Base-by-base conservation (phyloP, 192 early-diverging fungal genomes). In the Dimargaris cristalligena region DNA sequence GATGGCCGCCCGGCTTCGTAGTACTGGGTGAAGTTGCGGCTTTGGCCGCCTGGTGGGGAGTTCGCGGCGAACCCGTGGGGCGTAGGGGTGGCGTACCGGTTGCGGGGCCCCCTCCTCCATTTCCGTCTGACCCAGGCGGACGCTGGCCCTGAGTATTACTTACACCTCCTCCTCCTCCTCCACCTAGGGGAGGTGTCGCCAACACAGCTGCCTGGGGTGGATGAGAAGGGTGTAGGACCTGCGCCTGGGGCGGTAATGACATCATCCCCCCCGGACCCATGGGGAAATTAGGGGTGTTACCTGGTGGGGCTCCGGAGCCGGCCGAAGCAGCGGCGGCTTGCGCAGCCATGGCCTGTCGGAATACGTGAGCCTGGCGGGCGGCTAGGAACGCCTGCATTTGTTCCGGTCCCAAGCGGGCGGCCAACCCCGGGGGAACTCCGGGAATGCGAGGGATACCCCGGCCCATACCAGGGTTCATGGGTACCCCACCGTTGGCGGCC, bases 361-460 rank as follows among this genome's bases (percentile, higher is more conserved):
- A n/a, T 3, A 35, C 10, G 22, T 35, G 34, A 4, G 30, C 33
- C 55, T 57, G 55, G 35, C 55, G 55, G 4, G 30, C n/a, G 55
- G 26, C n/a, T 34, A 57, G 18, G 22, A 57, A 1, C 33, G 32
- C 32, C 16, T 35, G 55, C 4, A 57, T 25, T 34, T 57, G 55
- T n/a, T 57, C 55, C 18, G 55, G 55, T 23, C 34, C 38, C 10
- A 57, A n/a, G 10, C 55, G 55, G 22, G 30, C 18, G 16, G 34
- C 55, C 34, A 35, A 16, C 8, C 32, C 4, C 33, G 55, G n/a
- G 4, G 55, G 30, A 31, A 35, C 22, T 8, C 55, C 55, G 11
- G 23, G 29, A 9, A 54, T 13, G 1, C 32, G 52, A 4, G 52
- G 23, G 10, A 54, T 30, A 4, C 52, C 52, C 9, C 52, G 52